These are phyloP conservation scores for Chaetomium cochliodes DNA, from an alignment of 495 filamentous ascomycete species.

Conservation along the genomic window DNA sequence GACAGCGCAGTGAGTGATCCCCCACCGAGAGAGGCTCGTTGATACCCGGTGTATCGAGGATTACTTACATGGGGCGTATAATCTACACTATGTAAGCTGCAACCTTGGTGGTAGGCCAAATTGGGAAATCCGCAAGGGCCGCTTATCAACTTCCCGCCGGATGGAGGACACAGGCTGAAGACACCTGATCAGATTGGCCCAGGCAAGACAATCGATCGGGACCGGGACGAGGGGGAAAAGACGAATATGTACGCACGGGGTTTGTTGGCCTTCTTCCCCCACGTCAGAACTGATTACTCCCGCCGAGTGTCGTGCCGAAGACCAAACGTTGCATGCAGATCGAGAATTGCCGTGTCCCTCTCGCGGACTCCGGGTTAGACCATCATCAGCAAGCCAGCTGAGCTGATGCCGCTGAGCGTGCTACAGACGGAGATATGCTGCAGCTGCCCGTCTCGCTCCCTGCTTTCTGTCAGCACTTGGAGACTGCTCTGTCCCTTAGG, in stretches of 20 bases:
- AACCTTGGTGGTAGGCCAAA: constrained; percentile 10
- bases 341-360: constrained; percentile 25
- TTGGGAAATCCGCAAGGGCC: constrained; percentile 16
- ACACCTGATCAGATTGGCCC: neutral
- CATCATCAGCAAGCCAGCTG: constrained; percentile 2
- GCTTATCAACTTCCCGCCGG: neutral
- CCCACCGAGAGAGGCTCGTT: neutral
- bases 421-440: constrained; percentile 6
- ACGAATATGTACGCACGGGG: neutral
- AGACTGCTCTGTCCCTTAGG: no score
- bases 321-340: constrained; percentile 11
- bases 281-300: constrained; percentile 9
- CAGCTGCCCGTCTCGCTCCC: neutral
- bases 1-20: neutral
- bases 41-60: neutral
- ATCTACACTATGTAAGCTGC: neutral
- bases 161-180: neutral
- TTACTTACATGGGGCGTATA: constrained; percentile 1
- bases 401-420: constrained; percentile 5
- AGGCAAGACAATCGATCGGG: neutral
- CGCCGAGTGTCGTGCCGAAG: neutral
- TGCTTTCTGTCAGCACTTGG: neutral
- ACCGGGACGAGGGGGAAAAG: neutral
- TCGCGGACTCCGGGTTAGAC: constrained; percentile 21
- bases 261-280: constrained; percentile 10